Evolutionary conservation across 2,329 filamentous ascomycete genomes (phyloP).

Genomic region (Trichoderma harzianum): DNA sequence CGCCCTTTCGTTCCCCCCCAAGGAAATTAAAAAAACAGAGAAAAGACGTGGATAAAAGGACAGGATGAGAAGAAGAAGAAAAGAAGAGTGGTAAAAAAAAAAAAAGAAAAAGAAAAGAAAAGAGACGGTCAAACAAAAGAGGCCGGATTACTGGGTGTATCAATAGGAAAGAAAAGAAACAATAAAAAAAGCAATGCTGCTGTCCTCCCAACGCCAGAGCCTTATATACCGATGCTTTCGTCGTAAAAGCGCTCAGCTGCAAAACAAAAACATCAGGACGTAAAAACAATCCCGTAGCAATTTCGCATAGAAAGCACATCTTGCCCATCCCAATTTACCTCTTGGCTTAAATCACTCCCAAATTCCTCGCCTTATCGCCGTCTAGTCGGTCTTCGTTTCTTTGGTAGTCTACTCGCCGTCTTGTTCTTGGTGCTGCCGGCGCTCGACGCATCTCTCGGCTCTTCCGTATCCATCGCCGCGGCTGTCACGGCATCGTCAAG

Average conservation of each 20-base stretch:
- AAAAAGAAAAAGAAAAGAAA: not conserved
- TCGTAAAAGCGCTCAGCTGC: slow-evolving; percentile 8
- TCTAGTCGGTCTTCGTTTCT: slow-evolving; percentile 36
- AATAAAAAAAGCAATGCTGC: not conserved
- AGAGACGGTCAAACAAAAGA: not conserved
- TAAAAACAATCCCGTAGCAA: not conserved
- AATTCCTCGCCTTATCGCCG: slow-evolving; percentile 27
- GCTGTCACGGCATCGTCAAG: slow-evolving; percentile 42
- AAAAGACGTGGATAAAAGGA: not conserved
- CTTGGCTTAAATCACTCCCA: not conserved
- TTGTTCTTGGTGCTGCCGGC: slow-evolving; percentile 28
- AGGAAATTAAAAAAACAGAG: not conserved
- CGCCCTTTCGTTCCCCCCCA: not conserved
- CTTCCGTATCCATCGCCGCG: slow-evolving; percentile 27
- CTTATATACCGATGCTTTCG: slow-evolving; percentile 13
- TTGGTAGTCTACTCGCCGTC: slow-evolving; percentile 24
- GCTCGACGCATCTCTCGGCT: slow-evolving; percentile 23
- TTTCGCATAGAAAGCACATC: not conserved
- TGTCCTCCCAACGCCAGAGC: slow-evolving; percentile 15
- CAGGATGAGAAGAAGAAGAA: not conserved
- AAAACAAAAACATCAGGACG: not conserved
- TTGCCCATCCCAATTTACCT: not conserved
- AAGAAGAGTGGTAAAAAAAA: not conserved
- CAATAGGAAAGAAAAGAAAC: slow-evolving; percentile 1
- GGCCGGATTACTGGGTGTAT: slow-evolving; percentile 15